A percentile compares a stretch with the other conserved stretches of the same genome.
These are phyloP conservation scores for Cyanophora paradoxa DNA, from an alignment of 78 protist species.

Conservation along the genomic window DNA sequence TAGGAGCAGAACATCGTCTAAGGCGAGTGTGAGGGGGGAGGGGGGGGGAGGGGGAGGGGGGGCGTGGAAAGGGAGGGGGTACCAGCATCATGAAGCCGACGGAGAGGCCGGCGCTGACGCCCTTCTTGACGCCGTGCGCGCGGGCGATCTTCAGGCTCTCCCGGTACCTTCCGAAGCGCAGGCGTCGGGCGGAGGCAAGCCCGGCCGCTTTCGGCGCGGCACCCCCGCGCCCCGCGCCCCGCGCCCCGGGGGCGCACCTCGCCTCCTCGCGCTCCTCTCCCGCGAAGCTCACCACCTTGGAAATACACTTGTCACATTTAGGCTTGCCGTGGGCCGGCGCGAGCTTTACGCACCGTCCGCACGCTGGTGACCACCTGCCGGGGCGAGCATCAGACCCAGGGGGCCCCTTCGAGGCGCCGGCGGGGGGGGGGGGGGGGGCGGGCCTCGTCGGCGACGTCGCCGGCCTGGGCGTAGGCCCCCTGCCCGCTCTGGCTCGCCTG, in stretches of 20 bases:
- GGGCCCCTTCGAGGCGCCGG: too few relatives aligned
- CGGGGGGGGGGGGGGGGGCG: too few relatives aligned
- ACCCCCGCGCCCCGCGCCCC: too few relatives aligned
- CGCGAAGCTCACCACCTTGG: not conserved
- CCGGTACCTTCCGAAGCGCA: too few relatives aligned
- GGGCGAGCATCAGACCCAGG: too few relatives aligned
- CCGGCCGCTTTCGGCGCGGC: too few relatives aligned
- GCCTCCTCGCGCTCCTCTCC: not conserved
- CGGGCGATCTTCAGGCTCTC: not conserved
- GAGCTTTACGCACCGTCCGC: too few relatives aligned
- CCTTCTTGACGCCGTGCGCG: not conserved
- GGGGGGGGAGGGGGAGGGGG: not conserved
- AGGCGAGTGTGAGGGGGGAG: not conserved
- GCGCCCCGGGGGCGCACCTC: not conserved
- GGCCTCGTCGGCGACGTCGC: constrained; percentile 1
- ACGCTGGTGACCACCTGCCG: not conserved
- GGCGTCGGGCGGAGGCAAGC: too few relatives aligned
- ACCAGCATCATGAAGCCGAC: constrained; percentile 10
- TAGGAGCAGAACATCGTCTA: not conserved
- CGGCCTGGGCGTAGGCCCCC: constrained; percentile 2
- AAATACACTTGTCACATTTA: too few relatives aligned
- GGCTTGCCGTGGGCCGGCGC: too few relatives aligned
- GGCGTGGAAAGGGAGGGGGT: not conserved
- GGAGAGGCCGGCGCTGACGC: not conserved
- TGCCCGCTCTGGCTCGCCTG: not conserved